Conservation (phyloP, 257 asterid species). For the Coffea eugenioides region DNA sequence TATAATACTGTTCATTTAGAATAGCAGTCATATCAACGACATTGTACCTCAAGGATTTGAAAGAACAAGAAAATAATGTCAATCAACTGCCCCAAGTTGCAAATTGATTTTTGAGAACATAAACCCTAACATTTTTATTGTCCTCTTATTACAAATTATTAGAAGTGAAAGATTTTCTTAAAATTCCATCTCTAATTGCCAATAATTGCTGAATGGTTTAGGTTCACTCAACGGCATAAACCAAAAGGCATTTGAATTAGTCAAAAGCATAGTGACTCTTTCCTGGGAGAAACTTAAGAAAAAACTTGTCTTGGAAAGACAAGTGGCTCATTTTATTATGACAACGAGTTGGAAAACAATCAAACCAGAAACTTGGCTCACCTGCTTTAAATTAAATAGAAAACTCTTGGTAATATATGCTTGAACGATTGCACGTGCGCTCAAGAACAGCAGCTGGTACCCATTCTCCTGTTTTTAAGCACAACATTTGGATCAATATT, state of each 20-base stretch:
- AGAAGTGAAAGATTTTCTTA: background rate
- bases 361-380: slow-evolving; percentile 23
- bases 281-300: background rate
- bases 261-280: background rate
- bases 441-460: slow-evolving; percentile 90
- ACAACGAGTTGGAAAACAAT: background rate
- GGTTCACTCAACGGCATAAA: background rate
- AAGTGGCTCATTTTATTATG: background rate
- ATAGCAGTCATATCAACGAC: background rate
- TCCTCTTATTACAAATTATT: background rate
- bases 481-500: background rate
- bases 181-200: background rate
- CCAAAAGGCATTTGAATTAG: slow-evolving; percentile 1
- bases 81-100: background rate
- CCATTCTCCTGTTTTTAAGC: slow-evolving; percentile 73
- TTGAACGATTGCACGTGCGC: slow-evolving; percentile 99
- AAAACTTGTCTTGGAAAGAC: background rate
- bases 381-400: slow-evolving; percentile 95
- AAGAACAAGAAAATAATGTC: background rate
- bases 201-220: background rate
- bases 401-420: slow-evolving; percentile 90
- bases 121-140: background rate
- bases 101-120: background rate
- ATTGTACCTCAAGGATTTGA: background rate
- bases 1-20: background rate